Base-by-base conservation (phyloP, 1,284 basidiomycete genomes). In the Peniophora sp. region DNA sequence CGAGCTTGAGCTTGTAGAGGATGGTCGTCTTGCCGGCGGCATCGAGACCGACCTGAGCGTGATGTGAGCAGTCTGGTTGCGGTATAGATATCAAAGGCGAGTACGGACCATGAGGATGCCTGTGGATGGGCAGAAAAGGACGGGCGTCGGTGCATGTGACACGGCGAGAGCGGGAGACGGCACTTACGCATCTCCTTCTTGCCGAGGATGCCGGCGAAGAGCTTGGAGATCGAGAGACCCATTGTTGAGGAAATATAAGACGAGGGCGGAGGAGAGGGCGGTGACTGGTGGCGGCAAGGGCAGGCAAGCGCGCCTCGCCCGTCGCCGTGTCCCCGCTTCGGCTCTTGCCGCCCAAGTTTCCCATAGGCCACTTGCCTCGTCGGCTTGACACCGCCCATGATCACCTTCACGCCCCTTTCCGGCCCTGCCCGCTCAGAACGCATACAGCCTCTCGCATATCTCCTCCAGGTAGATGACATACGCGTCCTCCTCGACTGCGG, bases 181-280 rank as follows among this genome's bases (percentile, higher is more conserved):
- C 56, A 58, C 92, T 68, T 71, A 95, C 96, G 93, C 95, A 99
- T 98, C 76, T 99, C 97, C 81, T 90, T 97, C 83, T 97, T 98
- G 74, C 96, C 96, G 65, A 99, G 95, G 69, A 99, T 81, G 69
- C 81, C 82, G 55, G 83, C 79, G 65, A 97, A 83, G 51, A 94
- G 76, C 64, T 73, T 79, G 60, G 92, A 95, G 63, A 95, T 73
- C 44, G 82, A 83, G 60, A 95, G 76, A 85, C 92, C 91, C 91
- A 94, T 94, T 47, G 49, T 43, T 47, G 50, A 51, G 49, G 52
- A 53, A 52, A 55, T 53, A 45, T 36, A 44, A 57, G 52, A 49
- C 58, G 47, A 50, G 51, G 48, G 53, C 39, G 51, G 53, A 50
- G 51, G 61, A 53, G 57, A 53, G 50, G 50, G 49, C 55, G 47